Conservation (phyloP, 2,329 filamentous ascomycete species). For the Sclerotinia trifoliorum region DNA sequence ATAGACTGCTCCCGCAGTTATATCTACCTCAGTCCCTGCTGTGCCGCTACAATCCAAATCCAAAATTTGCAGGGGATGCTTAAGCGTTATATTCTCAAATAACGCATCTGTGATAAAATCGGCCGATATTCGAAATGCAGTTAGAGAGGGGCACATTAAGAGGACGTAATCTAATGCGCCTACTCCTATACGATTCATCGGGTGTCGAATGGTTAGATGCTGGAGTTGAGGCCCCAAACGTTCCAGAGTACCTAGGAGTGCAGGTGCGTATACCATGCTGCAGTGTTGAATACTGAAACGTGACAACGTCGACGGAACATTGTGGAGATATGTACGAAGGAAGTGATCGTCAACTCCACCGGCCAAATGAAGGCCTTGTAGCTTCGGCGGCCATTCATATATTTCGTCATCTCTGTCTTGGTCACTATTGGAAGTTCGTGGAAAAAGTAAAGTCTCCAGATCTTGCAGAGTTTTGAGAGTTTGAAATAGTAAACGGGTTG, state of each 20-base stretch:
- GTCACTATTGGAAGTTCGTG: conserved; percentile 35
- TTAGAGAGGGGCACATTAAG: conserved; percentile 32
- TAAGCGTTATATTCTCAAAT: conserved; percentile 28
- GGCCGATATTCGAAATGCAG: conserved; percentile 37
- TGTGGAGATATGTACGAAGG: conserved; percentile 31
- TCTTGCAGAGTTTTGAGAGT: conserved; percentile 35
- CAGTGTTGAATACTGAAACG: conserved; percentile 40
- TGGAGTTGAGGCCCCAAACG: conserved; percentile 33
- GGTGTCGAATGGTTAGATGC: conserved; percentile 40
- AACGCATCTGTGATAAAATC: conserved; percentile 38
- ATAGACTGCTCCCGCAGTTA: conserved; percentile 33
- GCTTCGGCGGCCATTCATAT: conserved; percentile 38
- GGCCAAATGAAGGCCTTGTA: conserved; percentile 38
- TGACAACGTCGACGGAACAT: conserved; percentile 30
- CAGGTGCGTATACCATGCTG: conserved; percentile 30
- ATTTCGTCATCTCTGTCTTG: conserved; percentile 21
- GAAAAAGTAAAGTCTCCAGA: conserved; percentile 39
- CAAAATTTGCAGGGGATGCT: conserved; percentile 36
- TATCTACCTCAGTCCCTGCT: conserved; percentile 33
- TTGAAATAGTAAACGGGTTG: conserved; percentile 38
- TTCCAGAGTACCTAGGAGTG: conserved; percentile 31
- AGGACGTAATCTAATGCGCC: conserved; percentile 34
- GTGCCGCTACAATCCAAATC: conserved; percentile 39
- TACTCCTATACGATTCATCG: conserved; percentile 35
- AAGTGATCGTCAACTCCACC: conserved; percentile 39